Evolutionary conservation across 2,329 filamentous ascomycete species (phyloP).

Genomic region (Neopestalotiopsis sp.): DNA sequence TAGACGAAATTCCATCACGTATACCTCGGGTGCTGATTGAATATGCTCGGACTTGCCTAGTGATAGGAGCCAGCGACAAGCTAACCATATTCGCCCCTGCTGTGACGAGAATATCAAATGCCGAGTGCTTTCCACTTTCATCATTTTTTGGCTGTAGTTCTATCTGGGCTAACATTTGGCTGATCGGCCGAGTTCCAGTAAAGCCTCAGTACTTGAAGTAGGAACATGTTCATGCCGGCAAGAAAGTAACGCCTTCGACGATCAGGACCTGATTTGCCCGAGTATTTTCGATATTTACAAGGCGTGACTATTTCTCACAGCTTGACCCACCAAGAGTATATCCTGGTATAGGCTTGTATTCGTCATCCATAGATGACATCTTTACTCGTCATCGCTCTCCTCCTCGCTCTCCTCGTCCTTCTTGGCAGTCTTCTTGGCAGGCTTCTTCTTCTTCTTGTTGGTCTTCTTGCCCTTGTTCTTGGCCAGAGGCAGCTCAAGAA

Average conservation of each 20-base stretch:
- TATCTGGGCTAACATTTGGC: not conserved
- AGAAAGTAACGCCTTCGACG: not conserved
- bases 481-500: constrained; percentile 85
- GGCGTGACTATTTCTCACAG: not conserved
- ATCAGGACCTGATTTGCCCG: not conserved
- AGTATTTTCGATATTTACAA: constrained; percentile 5
- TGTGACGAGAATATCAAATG: not conserved
- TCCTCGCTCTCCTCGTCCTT: constrained; percentile 26
- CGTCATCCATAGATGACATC: not conserved
- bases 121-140: not conserved
- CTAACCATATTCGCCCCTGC: not conserved
- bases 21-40: not conserved
- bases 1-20: no score
- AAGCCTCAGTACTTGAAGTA: not conserved
- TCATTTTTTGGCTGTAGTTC: constrained; percentile 5
- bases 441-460: constrained; percentile 86
- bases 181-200: not conserved
- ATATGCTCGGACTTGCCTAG: not conserved
- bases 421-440: constrained; percentile 57
- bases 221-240: not conserved
- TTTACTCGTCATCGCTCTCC: constrained; percentile 18
- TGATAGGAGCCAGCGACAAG: not conserved
- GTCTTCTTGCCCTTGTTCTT: constrained; percentile 92
- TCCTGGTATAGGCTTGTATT: not conserved
- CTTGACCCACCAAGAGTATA: not conserved